Evolutionary conservation across 371 early-diverging fungal genomes (phyloP), one percentile per base, ranked within the genome.

Genomic region (Mortierella sp.): DNA sequence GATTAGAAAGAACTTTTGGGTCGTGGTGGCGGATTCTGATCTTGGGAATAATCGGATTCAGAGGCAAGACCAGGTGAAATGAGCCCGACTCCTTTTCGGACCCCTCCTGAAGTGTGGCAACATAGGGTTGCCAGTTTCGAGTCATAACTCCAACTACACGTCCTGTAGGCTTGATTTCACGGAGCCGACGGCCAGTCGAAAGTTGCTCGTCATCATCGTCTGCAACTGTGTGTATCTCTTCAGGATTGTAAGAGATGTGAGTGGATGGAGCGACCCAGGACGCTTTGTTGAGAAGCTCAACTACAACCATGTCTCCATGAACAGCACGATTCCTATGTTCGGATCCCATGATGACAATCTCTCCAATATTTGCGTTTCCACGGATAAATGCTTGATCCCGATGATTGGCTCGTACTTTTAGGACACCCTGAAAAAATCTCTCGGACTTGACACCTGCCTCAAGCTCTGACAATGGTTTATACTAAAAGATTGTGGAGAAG

Each of bases 1-100:
- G 88, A 43, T 90, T 88, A 4, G 85, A 81, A 14, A 98, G 89
- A 16, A 82, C 66, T 21, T 88, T 82, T 1, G 89, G 87, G 68
- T 97, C 93, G 44, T 92, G 87, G 48, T 96, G 93, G 30, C 94
- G 86, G n/a, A 97, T 93, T 63, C 95, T 88, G 70, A 97, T 95
- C 80, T 94, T 95, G 44, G 98, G 98, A 29, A 96, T 93, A 2
- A 88, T 81, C 56, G 88, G 86, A 74, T 97, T 94, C 64, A 96
- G 84, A 0, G 98, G 93, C 23, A 92, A 82, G 0, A 94, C 94
- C 72, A 94, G 79, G 85, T 94, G 90, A 67, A 91, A 80, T 56
- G 89, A 73, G 44, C 84, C 86, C 70, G 84, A 66, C 1, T 87
- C 88, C 43, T 81, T 79, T 44, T 86, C 89, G 1, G 87, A 66